Evolutionary conservation across 495 filamentous ascomycete genomes (phyloP), one percentile per base, ranked within the genome.

Genomic region (Lentithecium fluviatile): DNA sequence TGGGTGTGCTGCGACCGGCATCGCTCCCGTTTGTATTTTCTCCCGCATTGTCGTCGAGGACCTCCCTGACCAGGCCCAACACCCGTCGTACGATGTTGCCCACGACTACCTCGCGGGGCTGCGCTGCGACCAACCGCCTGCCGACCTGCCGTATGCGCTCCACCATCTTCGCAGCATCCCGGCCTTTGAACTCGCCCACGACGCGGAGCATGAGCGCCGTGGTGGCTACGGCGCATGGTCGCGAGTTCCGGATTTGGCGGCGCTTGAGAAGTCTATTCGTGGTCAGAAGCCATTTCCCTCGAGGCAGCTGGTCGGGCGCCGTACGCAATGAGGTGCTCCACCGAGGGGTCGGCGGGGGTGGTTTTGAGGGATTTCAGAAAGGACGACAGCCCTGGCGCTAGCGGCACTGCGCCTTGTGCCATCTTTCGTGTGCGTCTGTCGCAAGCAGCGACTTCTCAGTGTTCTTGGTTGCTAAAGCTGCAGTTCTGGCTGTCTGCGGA

Each of bases 1-100:
- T 15, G 8, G 32, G 55, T 20, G 29, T 15, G 42, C 46, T 60
- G 21, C 45, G 55, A 52, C 74, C 71, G 60, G 75, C 69, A 64
- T 84, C 78, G 64, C 82, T 78, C 40, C 80, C 79, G 58, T 76
- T 76, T 10, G 76, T 76, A 56, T 88, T 88, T 38, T 78, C 86
- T 46, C 87, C 89, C 45, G 87, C 77, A 52, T 91, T 87, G 66
- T 93, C 91, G 50, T 89, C 84, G 34, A 87, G 86, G 68, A 97
- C 93, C 69, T 97, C 93, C 23, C 94, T 84, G 63, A 98, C 91
- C 49, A 97, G 79, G 37, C 90, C 91, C 20, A 98, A 76, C 17
- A 97, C 88, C 56, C 94, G 86, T 53, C 93, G 82, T 29, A 96
- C 89, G 66, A 97, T 88, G 66, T 97, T 98, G 46, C 93, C 93